Conservation (phyloP, 441 rosid species). For the Metrosideros polymorpha region DNA sequence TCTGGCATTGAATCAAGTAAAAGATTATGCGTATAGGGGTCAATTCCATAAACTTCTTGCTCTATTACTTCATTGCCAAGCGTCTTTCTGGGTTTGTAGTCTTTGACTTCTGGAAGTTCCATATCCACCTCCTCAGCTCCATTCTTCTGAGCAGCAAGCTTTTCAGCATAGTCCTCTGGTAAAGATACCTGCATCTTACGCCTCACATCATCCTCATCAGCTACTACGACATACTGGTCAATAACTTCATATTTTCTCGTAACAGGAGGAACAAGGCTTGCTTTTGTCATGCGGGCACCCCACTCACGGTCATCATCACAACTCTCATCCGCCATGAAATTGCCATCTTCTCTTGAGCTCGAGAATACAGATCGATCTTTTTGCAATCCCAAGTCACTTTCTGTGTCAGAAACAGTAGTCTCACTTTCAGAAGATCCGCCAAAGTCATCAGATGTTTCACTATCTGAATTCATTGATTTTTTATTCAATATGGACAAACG, state of each 20-base stretch:
- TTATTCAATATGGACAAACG: conserved; percentile 82
- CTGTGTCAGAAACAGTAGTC: conserved; percentile 75
- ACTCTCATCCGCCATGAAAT: conserved; percentile 46
- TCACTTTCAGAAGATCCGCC: conserved; percentile 60
- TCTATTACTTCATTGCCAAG: conserved; percentile 91
- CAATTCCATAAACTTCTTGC: conserved; percentile 99
- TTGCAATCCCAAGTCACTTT: conserved; percentile 72
- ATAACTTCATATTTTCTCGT: conserved; percentile 97
- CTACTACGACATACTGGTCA: conserved; percentile 71
- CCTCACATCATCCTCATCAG: conserved; percentile 88
- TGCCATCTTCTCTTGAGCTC: conserved; percentile 57
- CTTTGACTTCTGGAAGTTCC: conserved; percentile 99
- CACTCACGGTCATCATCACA: conserved; percentile 96
- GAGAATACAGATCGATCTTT: conserved; percentile 28
- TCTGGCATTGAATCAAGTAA: conserved; percentile 98
- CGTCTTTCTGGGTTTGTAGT: conserved; percentile 84
- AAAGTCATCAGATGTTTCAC: conserved; percentile 85
- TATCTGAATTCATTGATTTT: conserved; percentile 78
- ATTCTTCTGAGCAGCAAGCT: conserved; percentile 82
- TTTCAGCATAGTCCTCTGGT: conserved; percentile 97
- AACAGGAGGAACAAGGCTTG: conserved; percentile 97
- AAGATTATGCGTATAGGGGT: conserved; percentile 96
- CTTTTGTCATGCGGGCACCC: conserved; percentile 99
- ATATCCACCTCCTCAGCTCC: conserved; percentile 94
- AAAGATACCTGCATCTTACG: conserved; percentile 86